Conservation (phyloP, 768 basidiomycete genomes). For the Podaxis rugospora region DNA sequence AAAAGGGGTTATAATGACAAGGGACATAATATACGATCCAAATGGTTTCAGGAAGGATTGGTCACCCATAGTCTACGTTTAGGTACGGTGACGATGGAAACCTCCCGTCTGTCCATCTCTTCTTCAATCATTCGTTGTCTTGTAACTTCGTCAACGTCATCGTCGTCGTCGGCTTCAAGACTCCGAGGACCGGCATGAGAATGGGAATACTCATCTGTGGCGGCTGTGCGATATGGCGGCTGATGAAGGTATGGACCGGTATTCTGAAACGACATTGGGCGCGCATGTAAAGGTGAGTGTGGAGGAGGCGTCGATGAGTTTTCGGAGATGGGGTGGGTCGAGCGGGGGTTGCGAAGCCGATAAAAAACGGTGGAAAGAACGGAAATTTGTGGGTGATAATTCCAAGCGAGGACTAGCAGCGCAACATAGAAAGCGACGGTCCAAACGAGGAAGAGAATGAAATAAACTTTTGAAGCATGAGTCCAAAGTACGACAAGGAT, state of each 20-base stretch:
- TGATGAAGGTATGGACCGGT: constrained; percentile 71
- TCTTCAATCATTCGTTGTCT: constrained; percentile 74
- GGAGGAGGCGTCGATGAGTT: constrained; percentile 20
- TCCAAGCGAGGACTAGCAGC: constrained; percentile 53
- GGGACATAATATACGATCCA: neutral
- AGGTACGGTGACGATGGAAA: constrained; percentile 77
- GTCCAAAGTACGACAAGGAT: constrained; percentile 57
- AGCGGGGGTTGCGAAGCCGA: constrained; percentile 39
- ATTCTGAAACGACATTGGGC: neutral
- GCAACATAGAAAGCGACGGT: constrained; percentile 50
- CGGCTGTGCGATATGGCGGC: constrained; percentile 44
- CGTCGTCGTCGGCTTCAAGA: constrained; percentile 54
- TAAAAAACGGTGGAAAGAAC: constrained; percentile 45
- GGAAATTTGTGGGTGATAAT: constrained; percentile 53
- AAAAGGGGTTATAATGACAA: neutral
- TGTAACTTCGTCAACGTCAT: constrained; percentile 71
- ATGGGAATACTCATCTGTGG: constrained; percentile 35
- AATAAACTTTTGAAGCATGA: constrained; percentile 47
- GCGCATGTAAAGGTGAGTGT: neutral
- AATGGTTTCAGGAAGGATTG: constrained; percentile 49
- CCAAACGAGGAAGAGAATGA: constrained; percentile 65
- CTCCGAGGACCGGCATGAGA: constrained; percentile 40
- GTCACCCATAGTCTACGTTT: constrained; percentile 70
- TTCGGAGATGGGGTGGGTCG: constrained; percentile 35
- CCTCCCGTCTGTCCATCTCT: constrained; percentile 77